phyloP scores from a whole-genome alignment of 306 rosid genomes.

The Prunus armeniaca region DNA sequence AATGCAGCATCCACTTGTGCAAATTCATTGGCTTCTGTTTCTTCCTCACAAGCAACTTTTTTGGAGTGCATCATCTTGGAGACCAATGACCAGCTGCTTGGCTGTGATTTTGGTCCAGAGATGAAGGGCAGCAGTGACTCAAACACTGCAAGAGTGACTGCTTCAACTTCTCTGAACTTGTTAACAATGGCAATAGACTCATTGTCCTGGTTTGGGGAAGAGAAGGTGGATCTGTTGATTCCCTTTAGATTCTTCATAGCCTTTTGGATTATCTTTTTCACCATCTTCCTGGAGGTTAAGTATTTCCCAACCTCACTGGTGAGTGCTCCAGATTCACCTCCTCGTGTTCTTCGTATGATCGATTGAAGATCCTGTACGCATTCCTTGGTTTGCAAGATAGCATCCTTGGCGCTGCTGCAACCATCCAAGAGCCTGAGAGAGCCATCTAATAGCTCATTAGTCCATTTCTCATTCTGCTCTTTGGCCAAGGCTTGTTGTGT shows the following conservation, averaged over 20 bases:
- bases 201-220: neutral
- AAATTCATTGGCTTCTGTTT: neutral
- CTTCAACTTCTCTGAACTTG: constrained; percentile 33
- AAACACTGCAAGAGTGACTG: constrained; percentile 13
- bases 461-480: constrained; percentile 24
- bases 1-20: constrained; percentile 11
- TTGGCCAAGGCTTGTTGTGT: constrained; percentile 26
- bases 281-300: constrained; percentile 33
- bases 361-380: constrained; percentile 35
- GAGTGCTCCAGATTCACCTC: constrained; percentile 1
- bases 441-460: constrained; percentile 34
- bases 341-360: constrained; percentile 19
- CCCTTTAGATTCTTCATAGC: constrained; percentile 14
- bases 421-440: constrained; percentile 35
- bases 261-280: constrained; percentile 30
- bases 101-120: constrained; percentile 18
- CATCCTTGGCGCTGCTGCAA: constrained; percentile 15
- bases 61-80: constrained; percentile 17
- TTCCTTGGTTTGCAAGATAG: constrained; percentile 23
- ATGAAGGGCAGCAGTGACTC: constrained; percentile 33
- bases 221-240: neutral
- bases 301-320: constrained; percentile 32
- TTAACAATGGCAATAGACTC: constrained; percentile 9
- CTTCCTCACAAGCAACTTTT: constrained; percentile 5
- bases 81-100: constrained; percentile 29